Evolutionary conservation across 768 basidiomycete species (phyloP), one percentile per base, ranked within the genome.

Genomic region (Cystobasidium onofrii): DNA sequence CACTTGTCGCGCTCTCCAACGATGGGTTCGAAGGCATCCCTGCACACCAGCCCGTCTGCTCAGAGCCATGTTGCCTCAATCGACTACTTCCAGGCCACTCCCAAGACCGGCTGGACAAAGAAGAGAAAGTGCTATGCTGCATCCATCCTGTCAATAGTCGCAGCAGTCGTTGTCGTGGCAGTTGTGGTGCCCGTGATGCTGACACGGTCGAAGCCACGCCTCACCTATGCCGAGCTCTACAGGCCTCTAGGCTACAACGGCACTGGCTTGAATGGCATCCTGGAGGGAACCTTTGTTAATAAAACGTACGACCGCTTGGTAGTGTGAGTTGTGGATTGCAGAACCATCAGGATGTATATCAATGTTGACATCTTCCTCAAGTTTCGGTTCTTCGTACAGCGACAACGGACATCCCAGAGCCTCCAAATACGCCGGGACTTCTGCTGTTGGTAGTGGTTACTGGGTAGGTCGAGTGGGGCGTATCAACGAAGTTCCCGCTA

Each of bases 351-450:
- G n/a, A n/a, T n/a, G n/a, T n/a, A n/a, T n/a, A n/a, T n/a, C n/a
- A n/a, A n/a, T n/a, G n/a, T n/a, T n/a, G n/a, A n/a, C n/a, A n/a
- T n/a, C n/a, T n/a, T n/a, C 23, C 57, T 29, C 57, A 6, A 71
- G 69, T 2, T 71, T 71, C 39, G 69, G 69, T 25, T 71, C 69
- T 9, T 57, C 54, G n/a, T 71, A 71, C 27, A 41, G 36, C 44
- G 69, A 71, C 39, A 71, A 71, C 29, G 69, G 27, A 23, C 69
- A 71, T 67, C 44, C 65, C 12, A 46, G 65, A 50, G 44, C 43
- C 9, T 27, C 44, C 2, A 43, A 67, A 29, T 67, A 67, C 29
- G 2, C 39, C n/a, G 44, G 65, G 4, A 46, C 10, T 18, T 54
- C 54, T 17, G 65, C 65, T 4, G n/a, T n/a, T n/a, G 43, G 43